Base-by-base conservation (phyloP, 306 rosid species). In the Quercus rubra region DNA sequence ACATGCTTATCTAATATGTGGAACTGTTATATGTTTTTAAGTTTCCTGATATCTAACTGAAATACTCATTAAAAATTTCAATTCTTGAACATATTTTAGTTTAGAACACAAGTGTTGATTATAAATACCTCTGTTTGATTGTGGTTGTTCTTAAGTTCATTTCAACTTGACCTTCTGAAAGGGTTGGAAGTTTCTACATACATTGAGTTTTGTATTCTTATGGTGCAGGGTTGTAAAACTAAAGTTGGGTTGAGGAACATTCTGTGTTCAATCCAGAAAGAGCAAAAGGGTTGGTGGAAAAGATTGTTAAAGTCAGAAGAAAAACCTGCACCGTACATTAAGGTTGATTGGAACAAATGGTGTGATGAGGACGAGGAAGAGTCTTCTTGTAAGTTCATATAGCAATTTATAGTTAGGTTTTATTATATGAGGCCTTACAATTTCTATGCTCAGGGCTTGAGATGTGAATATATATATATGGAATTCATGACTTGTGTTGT, bases 291-390 rank as follows among this genome's bases (percentile, higher is more conserved):
- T 78, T 93, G 98, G 98, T 93, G 98, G 93, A 87, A 88, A 77
- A 81, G 98, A 82, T 74, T 93, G 20, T 87, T 91, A 82, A 91
- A 91, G 88, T 85, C 94, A 54, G 92, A 88, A 87, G 92, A 75
- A 80, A 92, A 91, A 77, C 97, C 97, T 57, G 94, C 96, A 19
- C 97, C 97, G 8, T 91, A 91, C 84, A 83, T 92, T 66, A 91
- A 92, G 83, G 96, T 91, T 73, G 97, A 92, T 80, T 92, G 97
- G 97, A 88, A 88, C 83, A 89, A 73, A 84, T 92, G 97, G 97
- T 91, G 96, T 15, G 97, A 91, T 17, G 96, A 89, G 80, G 96
- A 91, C 69, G 97, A 91, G 25, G 92, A 91, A 78, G 94, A 86
- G 70, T 78, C 91, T 15, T 61, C 79, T 74, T 84, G 96, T 92